A percentile compares a stretch with the other conserved stretches of the same genome.
phyloP scores from a whole-genome alignment of 2,329 filamentous ascomycete genomes.

The Scleromitrula shiraiana region DNA sequence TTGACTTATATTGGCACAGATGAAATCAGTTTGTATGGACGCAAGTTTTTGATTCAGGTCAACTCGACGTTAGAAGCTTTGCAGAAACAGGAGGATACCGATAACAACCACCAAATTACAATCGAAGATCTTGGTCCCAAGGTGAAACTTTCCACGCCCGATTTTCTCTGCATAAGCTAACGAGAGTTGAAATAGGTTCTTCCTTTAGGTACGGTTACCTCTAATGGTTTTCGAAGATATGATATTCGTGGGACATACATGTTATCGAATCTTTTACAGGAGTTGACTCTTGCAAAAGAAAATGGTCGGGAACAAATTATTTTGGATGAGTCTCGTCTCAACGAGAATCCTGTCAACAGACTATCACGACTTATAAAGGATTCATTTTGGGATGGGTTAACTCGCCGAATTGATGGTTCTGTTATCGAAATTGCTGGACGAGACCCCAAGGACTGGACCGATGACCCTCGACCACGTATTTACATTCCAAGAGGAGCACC shows the following conservation, averaged over 20 bases:
- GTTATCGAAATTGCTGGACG: constrained; percentile 78
- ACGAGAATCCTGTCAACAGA: constrained; percentile 89
- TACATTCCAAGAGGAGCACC: constrained; percentile 81
- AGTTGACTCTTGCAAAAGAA: constrained; percentile 85
- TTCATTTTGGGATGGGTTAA: constrained; percentile 89
- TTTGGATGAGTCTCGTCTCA: constrained; percentile 81
- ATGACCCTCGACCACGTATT: constrained; percentile 79
- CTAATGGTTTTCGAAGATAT: constrained; percentile 77
- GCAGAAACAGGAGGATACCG: constrained; percentile 81
- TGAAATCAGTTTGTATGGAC: constrained; percentile 59
- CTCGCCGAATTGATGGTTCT: constrained; percentile 79
- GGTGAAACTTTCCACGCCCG: constrained; percentile 35
- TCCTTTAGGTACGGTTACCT: constrained; percentile 74
- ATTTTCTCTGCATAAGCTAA: not conserved
- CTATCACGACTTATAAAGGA: constrained; percentile 79
- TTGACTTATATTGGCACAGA: constrained; percentile 43
- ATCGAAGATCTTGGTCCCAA: constrained; percentile 95
- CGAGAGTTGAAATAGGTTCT: constrained; percentile 49
- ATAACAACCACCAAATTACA: constrained; percentile 93
- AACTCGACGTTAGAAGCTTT: constrained; percentile 74
- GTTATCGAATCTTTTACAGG: constrained; percentile 92
- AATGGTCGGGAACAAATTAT: constrained; percentile 85
- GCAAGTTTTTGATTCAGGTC: constrained; percentile 81
- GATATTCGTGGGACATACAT: constrained; percentile 95
- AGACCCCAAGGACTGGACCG: constrained; percentile 94